Base-by-base conservation (phyloP, 106 monocot genomes). In the Vanilla planifolia region DNA sequence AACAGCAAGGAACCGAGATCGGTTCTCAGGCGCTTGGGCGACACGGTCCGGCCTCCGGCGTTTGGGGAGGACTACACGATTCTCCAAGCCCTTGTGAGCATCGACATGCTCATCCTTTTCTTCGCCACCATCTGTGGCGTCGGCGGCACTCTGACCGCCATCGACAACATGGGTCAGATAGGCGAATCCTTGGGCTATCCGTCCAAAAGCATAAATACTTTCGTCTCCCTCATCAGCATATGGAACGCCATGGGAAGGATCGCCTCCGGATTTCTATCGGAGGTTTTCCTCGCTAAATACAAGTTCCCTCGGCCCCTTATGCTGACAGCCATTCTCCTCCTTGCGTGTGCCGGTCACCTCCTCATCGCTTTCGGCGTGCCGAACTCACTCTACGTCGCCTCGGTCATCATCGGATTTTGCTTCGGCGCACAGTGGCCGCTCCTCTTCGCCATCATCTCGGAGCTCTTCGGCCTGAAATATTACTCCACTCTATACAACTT, bases 161-260 rank as follows among this genome's bases (percentile, higher is more conserved):
- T 87, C 58, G 92, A 87, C 77, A 92, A 92, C 84, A 80, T 92
- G 84, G 92, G 84, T 10, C 92, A 92, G 70, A 92, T 92, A 40
- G 92, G 88, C 1, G 64, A 81, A n/a, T 80, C 92, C 0, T 56
- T 84, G 8, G 92, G 92, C 13, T 92, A 92, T 75, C 66, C 84
- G 0, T 24, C 55, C 10, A 39, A n/a, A 1, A 75, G 69, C 60
- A 76, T 84, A 23, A 60, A 59, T 64, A 84, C 89, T 17, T 81
- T 92, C 57, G 80, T 92, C 51, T 92, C 92, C 19, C 84, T 92
- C 9, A 76, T 88, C 16, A 92, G 92, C 73, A 88, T 92, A 15
- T 92, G 88, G 87, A 88, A 73, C 56, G 81, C 81, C 43, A 42
- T 65, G 8, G 92, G 92, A 22, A 53, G 92, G 4, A 76, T 88